phyloP scores from a whole-genome alignment of 305 asterid genomes.

The Solanum hybrid region DNA sequence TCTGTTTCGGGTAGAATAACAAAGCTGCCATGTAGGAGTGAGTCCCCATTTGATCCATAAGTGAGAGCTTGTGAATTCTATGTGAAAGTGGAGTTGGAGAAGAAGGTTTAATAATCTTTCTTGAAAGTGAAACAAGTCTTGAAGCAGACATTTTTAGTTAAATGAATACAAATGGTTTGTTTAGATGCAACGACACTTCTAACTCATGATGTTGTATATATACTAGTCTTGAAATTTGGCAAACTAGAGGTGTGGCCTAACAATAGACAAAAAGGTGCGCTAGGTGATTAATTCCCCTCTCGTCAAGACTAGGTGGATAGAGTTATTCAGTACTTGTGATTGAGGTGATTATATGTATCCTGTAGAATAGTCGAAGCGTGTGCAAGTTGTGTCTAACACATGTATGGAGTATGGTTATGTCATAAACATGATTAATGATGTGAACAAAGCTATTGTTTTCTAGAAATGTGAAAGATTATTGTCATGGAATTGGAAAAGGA shows the following conservation, averaged over 20 bases:
- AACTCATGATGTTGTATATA: background rate
- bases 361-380: background rate
- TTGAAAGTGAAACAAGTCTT: background rate
- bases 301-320: background rate
- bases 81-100: conserved; percentile 5
- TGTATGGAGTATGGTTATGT: background rate
- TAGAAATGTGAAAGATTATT: background rate
- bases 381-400: background rate
- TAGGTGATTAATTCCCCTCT: background rate
- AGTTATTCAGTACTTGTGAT: background rate
- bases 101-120: background rate
- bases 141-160: background rate
- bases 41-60: background rate
- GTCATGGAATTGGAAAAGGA: too few species aligned
- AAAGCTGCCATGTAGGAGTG: background rate
- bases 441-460: background rate
- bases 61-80: conserved; percentile 1
- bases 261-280: background rate
- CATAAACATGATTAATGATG: background rate
- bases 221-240: background rate
- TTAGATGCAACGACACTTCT: background rate
- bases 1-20: background rate
- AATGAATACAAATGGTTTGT: background rate
- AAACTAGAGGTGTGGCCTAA: background rate
- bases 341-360: background rate